A percentile compares a stretch with the other conserved stretches of the same genome.
Conservation (phyloP, 2,329 filamentous ascomycete genomes). For the Aspergillaceae sp. region DNA sequence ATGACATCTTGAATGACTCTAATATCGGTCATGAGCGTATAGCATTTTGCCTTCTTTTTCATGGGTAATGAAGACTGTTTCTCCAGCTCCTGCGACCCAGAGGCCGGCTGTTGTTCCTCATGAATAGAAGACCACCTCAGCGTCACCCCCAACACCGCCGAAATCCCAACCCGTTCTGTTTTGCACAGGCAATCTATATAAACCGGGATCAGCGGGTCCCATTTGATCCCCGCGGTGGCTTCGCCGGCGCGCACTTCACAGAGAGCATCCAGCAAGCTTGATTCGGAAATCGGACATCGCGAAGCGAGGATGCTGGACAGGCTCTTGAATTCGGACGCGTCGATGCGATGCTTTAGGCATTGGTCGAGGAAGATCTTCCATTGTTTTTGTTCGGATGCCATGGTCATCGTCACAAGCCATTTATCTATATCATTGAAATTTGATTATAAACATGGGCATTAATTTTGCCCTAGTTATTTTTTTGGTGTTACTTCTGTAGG, state of each 20-base stretch:
- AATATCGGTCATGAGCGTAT: slow-evolving; percentile 36
- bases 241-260: slow-evolving; percentile 26
- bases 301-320: slow-evolving; percentile 27
- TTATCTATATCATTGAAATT: no score
- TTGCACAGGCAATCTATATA: slow-evolving; percentile 33
- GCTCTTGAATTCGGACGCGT: slow-evolving; percentile 30
- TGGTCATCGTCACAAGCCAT: slow-evolving; percentile 6
- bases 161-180: slow-evolving; percentile 23
- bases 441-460: no score
- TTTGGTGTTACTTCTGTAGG: no score
- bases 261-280: slow-evolving; percentile 27
- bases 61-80: not conserved
- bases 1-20: slow-evolving; percentile 35
- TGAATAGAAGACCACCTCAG: slow-evolving; percentile 29
- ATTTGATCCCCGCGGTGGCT: slow-evolving; percentile 23
- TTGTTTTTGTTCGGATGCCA: slow-evolving; percentile 28
- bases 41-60: slow-evolving; percentile 9
- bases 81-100: no score
- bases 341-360: slow-evolving; percentile 30
- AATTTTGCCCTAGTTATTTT: not conserved
- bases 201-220: slow-evolving; percentile 36
- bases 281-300: slow-evolving; percentile 23
- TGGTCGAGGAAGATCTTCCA: slow-evolving; percentile 31
- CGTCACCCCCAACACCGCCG: slow-evolving; percentile 25
- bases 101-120: slow-evolving; percentile 7